phyloP scores from a whole-genome alignment of 805 yeast species.

The Jamesozyma gamospora region DNA sequence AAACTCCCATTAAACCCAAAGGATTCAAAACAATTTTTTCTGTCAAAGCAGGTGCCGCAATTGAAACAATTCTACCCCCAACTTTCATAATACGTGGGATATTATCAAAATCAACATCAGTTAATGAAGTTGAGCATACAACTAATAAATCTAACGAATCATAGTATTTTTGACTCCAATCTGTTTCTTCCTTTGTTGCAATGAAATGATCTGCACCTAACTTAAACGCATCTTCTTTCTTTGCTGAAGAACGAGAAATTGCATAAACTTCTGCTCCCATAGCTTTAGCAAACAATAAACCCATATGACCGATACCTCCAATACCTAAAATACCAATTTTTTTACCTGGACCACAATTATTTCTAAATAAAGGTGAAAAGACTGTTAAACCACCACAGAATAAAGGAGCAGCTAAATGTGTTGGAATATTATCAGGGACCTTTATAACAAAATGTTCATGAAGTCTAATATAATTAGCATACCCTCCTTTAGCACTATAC shows the following conservation, averaged over 20 bases:
- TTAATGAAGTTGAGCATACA: constrained; percentile 38
- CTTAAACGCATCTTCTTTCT: constrained; percentile 40
- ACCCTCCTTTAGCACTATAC: constrained; percentile 51
- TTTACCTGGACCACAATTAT: constrained; percentile 40
- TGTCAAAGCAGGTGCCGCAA: constrained; percentile 15
- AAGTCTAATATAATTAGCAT: constrained; percentile 53
- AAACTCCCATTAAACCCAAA: constrained; percentile 17
- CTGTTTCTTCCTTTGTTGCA: constrained; percentile 42
- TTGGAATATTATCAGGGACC: constrained; percentile 46
- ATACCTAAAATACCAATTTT: constrained; percentile 46
- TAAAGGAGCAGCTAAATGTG: constrained; percentile 58
- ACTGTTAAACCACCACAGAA: constrained; percentile 73
- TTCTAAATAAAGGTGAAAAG: constrained; percentile 53
- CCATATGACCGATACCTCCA: constrained; percentile 52
- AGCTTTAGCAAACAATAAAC: constrained; percentile 47
- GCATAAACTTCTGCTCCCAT: constrained; percentile 52
- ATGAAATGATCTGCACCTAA: constrained; percentile 47
- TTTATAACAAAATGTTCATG: constrained; percentile 55
- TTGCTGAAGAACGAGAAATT: constrained; percentile 41
- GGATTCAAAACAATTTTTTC: constrained; percentile 12
- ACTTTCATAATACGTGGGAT: constrained; percentile 24
- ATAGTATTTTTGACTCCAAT: constrained; percentile 31
- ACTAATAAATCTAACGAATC: constrained; percentile 39
- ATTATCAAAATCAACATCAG: constrained; percentile 32
- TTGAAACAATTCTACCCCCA: constrained; percentile 30